phyloP scores from a whole-genome alignment of 306 rosid species.

The Prunus campanulata region DNA sequence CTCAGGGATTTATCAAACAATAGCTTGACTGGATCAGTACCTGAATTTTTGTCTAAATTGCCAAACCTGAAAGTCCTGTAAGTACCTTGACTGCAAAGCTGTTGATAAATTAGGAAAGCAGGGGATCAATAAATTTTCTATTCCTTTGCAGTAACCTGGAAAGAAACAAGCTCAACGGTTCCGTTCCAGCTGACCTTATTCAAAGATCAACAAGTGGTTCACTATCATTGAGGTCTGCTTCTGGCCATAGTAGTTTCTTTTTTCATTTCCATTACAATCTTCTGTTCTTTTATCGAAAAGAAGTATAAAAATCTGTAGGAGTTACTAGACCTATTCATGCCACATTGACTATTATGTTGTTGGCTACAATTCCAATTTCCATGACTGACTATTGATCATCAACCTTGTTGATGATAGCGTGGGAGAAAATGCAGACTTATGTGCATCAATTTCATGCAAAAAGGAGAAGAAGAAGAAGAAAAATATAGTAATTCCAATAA shows the following conservation, averaged over 20 bases:
- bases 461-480: constrained; percentile 6
- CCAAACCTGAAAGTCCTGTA: constrained; percentile 39
- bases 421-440: constrained; percentile 44
- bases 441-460: constrained; percentile 40
- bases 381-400: background rate
- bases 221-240: constrained; percentile 40
- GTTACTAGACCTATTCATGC: background rate
- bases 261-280: background rate
- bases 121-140: background rate
- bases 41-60: constrained; percentile 36
- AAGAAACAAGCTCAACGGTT: constrained; percentile 40
- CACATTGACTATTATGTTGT: background rate
- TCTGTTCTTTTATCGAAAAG: background rate
- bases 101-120: no score
- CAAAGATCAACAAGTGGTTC: constrained; percentile 27
- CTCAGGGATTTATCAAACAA: constrained; percentile 59
- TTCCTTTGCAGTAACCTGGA: constrained; percentile 32
- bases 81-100: constrained; percentile 19
- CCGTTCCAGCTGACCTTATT: constrained; percentile 32
- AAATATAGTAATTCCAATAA: constrained; percentile 36
- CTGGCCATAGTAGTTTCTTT: background rate
- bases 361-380: background rate
- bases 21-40: constrained; percentile 39
- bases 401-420: constrained; percentile 28
- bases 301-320: no score